A percentile compares a stretch with the other conserved stretches of the same genome.
phyloP scores from a whole-genome alignment of 1,284 basidiomycete genomes.

The Cystobasidium pallidum region DNA sequence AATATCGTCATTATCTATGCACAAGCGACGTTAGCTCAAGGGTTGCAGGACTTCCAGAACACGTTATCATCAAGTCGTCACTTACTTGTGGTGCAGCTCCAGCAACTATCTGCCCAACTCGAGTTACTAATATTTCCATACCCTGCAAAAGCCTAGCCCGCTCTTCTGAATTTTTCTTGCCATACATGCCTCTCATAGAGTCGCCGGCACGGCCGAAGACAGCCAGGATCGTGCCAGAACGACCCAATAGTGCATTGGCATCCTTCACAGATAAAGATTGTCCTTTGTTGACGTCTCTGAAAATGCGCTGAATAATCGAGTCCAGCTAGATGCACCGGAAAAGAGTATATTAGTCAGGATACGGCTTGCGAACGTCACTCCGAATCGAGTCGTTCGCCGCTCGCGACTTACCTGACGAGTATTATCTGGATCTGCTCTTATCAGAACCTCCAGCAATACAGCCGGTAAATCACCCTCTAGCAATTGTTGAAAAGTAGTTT shows the following conservation, averaged over 20 bases:
- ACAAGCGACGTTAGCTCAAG: constrained; percentile 6
- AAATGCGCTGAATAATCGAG: constrained; percentile 20
- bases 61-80: neutral
- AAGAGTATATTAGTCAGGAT: too few relatives aligned
- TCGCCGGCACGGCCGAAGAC: constrained; percentile 39
- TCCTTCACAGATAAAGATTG: neutral
- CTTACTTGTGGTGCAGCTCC: constrained; percentile 38
- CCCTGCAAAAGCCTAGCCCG: constrained; percentile 29
- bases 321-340: constrained; percentile 35
- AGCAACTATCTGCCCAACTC: constrained; percentile 21
- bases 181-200: constrained; percentile 34
- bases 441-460: constrained; percentile 38
- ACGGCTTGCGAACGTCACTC: too few relatives aligned
- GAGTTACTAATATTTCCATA: constrained; percentile 18
- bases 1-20: constrained; percentile 91
- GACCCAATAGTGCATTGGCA: constrained; percentile 18
- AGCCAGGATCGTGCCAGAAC: constrained; percentile 22
- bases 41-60: constrained; percentile 34
- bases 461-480: constrained; percentile 30
- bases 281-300: constrained; percentile 8
- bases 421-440: neutral
- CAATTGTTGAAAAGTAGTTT: constrained; percentile 22
- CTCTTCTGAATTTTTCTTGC: constrained; percentile 30
- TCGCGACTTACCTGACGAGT: neutral
- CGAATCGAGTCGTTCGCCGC: too few relatives aligned